phyloP scores from a whole-genome alignment of 2,329 filamentous ascomycete species.

The Venturia oleaginea region DNA sequence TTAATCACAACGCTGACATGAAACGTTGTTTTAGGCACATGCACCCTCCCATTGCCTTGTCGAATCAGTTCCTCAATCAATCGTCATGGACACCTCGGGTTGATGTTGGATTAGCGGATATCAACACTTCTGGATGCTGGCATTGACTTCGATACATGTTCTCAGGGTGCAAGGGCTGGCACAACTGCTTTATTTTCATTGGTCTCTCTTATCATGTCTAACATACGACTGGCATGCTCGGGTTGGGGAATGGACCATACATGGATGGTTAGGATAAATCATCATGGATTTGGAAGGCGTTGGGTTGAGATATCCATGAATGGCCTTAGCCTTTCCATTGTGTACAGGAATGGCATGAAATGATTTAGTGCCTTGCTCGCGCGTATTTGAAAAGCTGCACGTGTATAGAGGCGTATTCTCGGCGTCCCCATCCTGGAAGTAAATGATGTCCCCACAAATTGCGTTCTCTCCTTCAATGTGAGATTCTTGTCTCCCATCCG shows the following conservation, averaged over 20 bases:
- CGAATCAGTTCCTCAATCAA: not conserved
- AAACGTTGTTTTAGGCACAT: not conserved
- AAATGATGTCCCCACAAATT: too few species aligned
- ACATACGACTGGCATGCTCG: not conserved
- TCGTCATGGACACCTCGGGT: not conserved
- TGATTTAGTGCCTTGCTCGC: not conserved
- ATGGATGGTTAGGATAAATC: slow-evolving; percentile 8
- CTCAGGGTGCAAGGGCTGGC: not conserved
- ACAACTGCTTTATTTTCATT: not conserved
- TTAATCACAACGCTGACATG: not conserved
- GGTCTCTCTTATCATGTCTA: slow-evolving; percentile 1
- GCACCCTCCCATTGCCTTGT: not conserved
- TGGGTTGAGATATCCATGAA: not conserved
- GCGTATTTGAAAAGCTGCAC: not conserved
- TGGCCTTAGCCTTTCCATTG: not conserved
- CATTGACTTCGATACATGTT: not conserved
- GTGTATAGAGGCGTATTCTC: not conserved
- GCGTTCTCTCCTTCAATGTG: too few species aligned
- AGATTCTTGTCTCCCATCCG: too few species aligned
- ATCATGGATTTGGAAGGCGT: slow-evolving; percentile 4
- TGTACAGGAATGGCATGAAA: not conserved
- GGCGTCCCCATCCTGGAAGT: not conserved
- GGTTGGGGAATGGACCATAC: not conserved
- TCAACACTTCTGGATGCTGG: not conserved
- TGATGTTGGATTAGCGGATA: slow-evolving; percentile 1